phyloP scores from a whole-genome alignment of 768 basidiomycete genomes.

The Leccinum variicolor region DNA sequence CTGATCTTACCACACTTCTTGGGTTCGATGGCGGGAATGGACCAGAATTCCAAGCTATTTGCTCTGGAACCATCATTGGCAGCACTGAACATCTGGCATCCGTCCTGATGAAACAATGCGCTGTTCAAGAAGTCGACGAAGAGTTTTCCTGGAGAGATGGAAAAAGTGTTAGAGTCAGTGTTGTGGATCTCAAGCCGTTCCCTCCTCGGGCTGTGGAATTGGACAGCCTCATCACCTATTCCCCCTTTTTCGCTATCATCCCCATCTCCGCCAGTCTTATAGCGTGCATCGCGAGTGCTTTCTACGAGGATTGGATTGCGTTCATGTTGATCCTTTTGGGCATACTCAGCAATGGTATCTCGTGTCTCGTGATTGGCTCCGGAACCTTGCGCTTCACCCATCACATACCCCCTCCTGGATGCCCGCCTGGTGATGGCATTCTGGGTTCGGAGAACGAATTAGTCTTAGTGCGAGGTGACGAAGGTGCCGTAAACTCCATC shows the following conservation, averaged over 20 bases:
- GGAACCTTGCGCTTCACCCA: conserved; percentile 11
- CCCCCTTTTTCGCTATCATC: conserved; percentile 7
- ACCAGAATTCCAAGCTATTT: not conserved
- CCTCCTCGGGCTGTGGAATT: not conserved
- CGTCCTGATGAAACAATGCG: conserved; percentile 1
- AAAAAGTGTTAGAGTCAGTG: not conserved
- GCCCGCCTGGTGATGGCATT: conserved; percentile 22
- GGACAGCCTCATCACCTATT: not conserved
- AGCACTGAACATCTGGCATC: conserved; percentile 5
- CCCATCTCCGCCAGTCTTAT: conserved; percentile 16
- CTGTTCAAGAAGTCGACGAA: not conserved
- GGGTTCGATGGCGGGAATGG: not conserved
- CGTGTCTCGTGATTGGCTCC: conserved; percentile 19
- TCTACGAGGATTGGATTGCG: conserved; percentile 19
- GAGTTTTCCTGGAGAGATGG: not conserved
- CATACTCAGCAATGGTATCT: conserved; percentile 21
- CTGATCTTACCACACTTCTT: conserved; percentile 5
- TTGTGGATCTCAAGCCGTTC: not conserved
- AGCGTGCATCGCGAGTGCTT: conserved; percentile 17
- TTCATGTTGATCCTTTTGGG: conserved; percentile 24
- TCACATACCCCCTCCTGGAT: conserved; percentile 5
- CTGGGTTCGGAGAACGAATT: not conserved
- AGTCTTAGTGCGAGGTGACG: not conserved
- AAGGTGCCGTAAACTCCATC: too few species aligned
- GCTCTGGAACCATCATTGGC: conserved; percentile 1